These are phyloP conservation scores for Polygonum aviculare DNA, from an alignment of 148 eudicot genomes.

Conservation along the genomic window DNA sequence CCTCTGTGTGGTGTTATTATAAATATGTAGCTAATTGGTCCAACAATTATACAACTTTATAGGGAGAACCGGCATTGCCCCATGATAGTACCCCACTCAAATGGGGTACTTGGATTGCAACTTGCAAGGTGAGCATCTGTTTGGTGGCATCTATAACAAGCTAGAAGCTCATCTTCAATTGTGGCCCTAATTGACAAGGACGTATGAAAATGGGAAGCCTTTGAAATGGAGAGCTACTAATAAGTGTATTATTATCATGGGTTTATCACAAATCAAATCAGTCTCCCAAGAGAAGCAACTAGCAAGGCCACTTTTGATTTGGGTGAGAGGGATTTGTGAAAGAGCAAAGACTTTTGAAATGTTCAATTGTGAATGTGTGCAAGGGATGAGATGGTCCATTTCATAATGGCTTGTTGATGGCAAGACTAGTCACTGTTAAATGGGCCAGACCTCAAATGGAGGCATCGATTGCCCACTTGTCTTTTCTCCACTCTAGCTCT, in stretches of 20 bases:
- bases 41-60: no score
- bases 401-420: neutral
- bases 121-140: neutral
- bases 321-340: neutral
- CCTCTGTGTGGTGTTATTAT: no score
- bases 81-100: neutral
- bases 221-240: neutral
- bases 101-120: neutral
- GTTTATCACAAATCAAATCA: neutral
- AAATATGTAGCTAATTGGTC: no score
- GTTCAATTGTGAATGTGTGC: neutral
- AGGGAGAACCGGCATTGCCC: no score
- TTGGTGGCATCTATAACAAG: neutral
- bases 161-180: neutral
- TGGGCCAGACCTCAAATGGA: neutral
- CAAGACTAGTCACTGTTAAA: conserved; percentile 4
- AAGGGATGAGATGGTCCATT: neutral
- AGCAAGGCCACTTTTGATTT: neutral
- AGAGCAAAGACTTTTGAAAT: neutral
- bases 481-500: neutral
- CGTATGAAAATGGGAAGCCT: neutral
- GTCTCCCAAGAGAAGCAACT: neutral
- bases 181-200: neutral
- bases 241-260: neutral
- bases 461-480: conserved; percentile 3